Conservation (phyloP, 176 grass and related monocot species). For the Rhipidocladum racemiflorum region DNA sequence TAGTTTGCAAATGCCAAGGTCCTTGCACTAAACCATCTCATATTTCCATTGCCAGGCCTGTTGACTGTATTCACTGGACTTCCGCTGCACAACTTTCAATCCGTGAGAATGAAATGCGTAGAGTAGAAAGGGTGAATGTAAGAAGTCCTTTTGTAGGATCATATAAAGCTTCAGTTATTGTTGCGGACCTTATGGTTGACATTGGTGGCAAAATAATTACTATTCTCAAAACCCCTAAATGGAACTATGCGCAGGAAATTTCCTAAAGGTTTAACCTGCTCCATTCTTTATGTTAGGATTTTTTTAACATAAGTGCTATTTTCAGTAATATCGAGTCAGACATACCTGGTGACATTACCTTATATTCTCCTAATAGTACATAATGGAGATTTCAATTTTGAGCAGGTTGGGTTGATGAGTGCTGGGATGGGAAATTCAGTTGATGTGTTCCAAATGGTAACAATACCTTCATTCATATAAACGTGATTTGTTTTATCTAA, state of each 20-base stretch:
- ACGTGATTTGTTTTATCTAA: not conserved
- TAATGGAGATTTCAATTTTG: constrained; percentile 19
- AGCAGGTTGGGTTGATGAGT: constrained; percentile 80
- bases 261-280: not conserved
- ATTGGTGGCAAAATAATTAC: not conserved
- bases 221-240: not conserved
- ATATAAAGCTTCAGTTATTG: not conserved
- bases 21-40: constrained; percentile 10
- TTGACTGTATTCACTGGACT: constrained; percentile 98
- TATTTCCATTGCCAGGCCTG: constrained; percentile 67
- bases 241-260: not conserved
- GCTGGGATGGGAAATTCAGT: constrained; percentile 61
- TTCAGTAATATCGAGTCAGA: too few species aligned
- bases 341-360: not conserved
- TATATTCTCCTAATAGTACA: not conserved
- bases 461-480: not conserved
- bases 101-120: constrained; percentile 82
- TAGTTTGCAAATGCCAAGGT: not conserved
- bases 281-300: too few species aligned
- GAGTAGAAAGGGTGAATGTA: constrained; percentile 85
- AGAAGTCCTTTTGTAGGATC: not conserved
- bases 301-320: not conserved
- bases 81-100: constrained; percentile 90
- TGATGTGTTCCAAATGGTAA: constrained; percentile 81
- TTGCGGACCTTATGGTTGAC: not conserved